These are phyloP conservation scores for Boletus reticuloceps DNA, from an alignment of 768 basidiomycete species.

Conservation along the genomic window DNA sequence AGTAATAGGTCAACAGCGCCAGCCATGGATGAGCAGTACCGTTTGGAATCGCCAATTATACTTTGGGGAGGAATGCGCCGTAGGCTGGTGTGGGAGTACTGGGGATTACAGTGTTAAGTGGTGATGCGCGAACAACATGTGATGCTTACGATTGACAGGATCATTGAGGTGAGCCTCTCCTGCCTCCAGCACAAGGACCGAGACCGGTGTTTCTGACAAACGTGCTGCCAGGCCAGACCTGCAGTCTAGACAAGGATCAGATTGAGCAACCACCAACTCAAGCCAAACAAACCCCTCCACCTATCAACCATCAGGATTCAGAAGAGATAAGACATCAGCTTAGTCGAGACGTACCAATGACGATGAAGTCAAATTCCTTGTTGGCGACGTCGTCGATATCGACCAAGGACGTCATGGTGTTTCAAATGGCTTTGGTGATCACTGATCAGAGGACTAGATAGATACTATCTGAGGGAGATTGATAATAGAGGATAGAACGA, in stretches of 20 bases:
- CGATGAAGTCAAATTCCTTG: background rate
- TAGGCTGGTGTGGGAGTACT: background rate
- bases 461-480: no score
- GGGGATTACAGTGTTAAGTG: background rate
- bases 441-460: no score
- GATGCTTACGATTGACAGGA: background rate
- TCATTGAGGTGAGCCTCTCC: background rate
- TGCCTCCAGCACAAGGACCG: background rate
- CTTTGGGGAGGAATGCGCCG: background rate
- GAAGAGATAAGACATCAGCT: no score
- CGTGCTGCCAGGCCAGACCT: background rate
- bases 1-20: background rate
- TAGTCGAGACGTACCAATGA: background rate
- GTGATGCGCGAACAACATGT: background rate
- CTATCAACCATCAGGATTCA: background rate
- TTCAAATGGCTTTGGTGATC: no score
- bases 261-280: background rate
- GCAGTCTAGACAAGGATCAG: background rate
- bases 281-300: background rate
- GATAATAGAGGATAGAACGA: no score
- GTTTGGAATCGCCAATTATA: background rate
- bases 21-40: background rate
- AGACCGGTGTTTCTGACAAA: background rate
- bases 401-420: background rate
- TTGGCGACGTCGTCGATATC: background rate